Evolutionary conservation across 495 filamentous ascomycete species (phyloP).

Genomic region (Extremus antarcticus): DNA sequence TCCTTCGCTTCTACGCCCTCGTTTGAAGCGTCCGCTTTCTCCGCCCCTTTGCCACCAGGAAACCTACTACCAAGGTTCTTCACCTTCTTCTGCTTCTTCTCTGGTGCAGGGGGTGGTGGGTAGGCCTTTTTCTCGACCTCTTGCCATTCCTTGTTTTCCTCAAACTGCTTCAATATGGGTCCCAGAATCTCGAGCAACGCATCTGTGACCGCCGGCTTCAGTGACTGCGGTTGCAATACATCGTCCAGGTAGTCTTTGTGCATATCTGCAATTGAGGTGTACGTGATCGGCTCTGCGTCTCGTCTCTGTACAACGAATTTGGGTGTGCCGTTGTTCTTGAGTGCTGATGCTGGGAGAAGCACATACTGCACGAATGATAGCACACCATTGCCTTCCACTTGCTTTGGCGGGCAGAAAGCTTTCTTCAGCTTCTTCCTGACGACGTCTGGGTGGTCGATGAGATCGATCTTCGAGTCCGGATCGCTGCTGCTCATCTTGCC

Average conservation of each 20-base stretch:
- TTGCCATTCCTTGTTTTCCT: slow-evolving; percentile 67
- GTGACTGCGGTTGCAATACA: slow-evolving; percentile 70
- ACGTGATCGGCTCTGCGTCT: slow-evolving; percentile 63
- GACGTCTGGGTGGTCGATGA: slow-evolving; percentile 63
- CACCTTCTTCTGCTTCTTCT: slow-evolving; percentile 63
- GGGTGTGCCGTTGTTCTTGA: slow-evolving; percentile 44
- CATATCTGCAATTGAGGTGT: slow-evolving; percentile 58
- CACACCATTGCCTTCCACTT: slow-evolving; percentile 76
- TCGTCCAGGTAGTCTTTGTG: slow-evolving; percentile 72
- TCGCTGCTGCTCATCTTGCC: slow-evolving; percentile 62
- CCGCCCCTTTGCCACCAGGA: slow-evolving; percentile 35
- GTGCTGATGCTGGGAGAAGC: slow-evolving; percentile 55
- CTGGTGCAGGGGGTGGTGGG: slow-evolving; percentile 48
- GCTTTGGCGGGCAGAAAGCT: slow-evolving; percentile 60
- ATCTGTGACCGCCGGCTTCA: slow-evolving; percentile 65
- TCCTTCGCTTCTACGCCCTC: slow-evolving; percentile 22
- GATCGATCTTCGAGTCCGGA: slow-evolving; percentile 77
- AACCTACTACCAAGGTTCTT: slow-evolving; percentile 70
- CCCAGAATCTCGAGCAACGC: slow-evolving; percentile 61
- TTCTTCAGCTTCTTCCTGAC: slow-evolving; percentile 75
- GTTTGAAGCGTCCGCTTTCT: slow-evolving; percentile 21
- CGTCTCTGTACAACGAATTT: slow-evolving; percentile 46
- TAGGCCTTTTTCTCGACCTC: slow-evolving; percentile 72
- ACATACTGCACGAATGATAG: slow-evolving; percentile 75
- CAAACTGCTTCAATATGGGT: slow-evolving; percentile 63